phyloP scores from a whole-genome alignment of 163 green algal species.

The Scenedesmus sp. region DNA sequence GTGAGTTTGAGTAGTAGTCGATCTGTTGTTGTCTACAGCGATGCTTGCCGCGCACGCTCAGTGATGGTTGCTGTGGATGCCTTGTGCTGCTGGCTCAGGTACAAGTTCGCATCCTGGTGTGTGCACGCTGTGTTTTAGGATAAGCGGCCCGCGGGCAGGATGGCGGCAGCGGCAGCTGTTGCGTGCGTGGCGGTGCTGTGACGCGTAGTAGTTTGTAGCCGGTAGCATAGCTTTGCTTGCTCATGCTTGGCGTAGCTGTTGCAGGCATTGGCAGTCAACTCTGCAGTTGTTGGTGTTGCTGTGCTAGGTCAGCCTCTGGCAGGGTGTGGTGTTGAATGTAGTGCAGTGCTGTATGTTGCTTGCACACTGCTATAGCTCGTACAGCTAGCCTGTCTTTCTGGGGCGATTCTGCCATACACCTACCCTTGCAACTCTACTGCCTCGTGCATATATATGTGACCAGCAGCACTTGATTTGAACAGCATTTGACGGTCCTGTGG shows the following conservation, averaged over 20 bases:
- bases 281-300: background rate
- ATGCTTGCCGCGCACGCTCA: too few species aligned
- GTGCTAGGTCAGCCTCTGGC: background rate
- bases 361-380: background rate
- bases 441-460: background rate
- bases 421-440: background rate
- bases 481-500: background rate
- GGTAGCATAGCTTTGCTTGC: too few species aligned
- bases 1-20: background rate
- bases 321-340: background rate
- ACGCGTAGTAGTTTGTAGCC: too few species aligned
- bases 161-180: too few species aligned
- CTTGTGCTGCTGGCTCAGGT: too few species aligned
- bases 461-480: background rate
- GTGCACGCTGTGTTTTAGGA: too few species aligned
- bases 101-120: too few species aligned
- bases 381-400: background rate
- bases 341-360: background rate
- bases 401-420: background rate
- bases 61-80: too few species aligned
- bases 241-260: too few species aligned
- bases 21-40: too few species aligned
- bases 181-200: too few species aligned
- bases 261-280: background rate
- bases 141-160: too few species aligned